Base-by-base conservation (phyloP, 2,329 filamentous ascomycete genomes). In the Arthrocladium fulminans region DNA sequence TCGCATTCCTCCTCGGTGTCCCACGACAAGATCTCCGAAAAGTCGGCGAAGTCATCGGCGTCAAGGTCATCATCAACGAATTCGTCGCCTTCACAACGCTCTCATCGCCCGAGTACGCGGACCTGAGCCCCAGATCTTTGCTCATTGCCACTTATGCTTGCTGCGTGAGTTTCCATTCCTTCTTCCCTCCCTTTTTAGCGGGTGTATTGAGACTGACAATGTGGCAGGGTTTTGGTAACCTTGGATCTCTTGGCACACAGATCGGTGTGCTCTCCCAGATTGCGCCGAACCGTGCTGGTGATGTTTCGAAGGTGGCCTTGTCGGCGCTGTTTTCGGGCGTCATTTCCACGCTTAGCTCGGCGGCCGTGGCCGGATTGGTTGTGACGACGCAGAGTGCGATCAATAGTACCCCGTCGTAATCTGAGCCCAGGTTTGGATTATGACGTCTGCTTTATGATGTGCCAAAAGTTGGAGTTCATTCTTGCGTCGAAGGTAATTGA, bases 11-110 rank as follows among this genome's bases (percentile, higher is more conserved):
- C n/a, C 75, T 94, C 4, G 87, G 87, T 54, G 86, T 94, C 12
- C 81, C 81, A 19, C 75, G 82, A 30, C 76, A 76, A 43, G 76
- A 84, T 47, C 67, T 94, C 1, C 76, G 86, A 49, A 79, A 78
- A 45, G 88, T 95, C 34, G 80, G 77, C 29, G 77, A 84, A 59
- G 75, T 96, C 35, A 92, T 94, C 54, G 88, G 86, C 47, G 73
- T 84, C 59, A 95, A 96, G 71, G 74, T 95, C 59, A 81, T 96
- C 61, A 82, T 83, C 68, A 94, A 92, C 71, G 86, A 92, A 67
- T 92, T 84, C 67, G 80, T 82, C 43, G 86, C 85, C 39, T 88
- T 86, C 69, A 65, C 66, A 22, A 63, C 64, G 24, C 77, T 88
- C 7, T 73, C 74, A 51, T 69, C 62, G 12, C 4, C 27, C 10